Base-by-base conservation (phyloP, 2,329 filamentous ascomycete species). In the Colletotrichum camelliae region DNA sequence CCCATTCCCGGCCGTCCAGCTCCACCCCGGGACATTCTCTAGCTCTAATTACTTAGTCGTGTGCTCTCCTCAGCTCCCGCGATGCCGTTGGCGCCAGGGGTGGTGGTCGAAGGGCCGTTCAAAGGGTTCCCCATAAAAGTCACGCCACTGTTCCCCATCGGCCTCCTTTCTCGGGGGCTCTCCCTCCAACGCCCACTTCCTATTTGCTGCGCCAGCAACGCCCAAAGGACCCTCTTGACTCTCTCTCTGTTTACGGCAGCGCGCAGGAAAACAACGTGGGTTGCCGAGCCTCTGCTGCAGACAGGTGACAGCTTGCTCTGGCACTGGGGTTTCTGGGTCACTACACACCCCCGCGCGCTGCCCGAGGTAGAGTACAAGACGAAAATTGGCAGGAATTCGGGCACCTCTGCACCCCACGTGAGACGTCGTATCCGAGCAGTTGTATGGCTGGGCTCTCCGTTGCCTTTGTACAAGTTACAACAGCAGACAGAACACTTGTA, bases 141-240 rank as follows among this genome's bases (percentile, higher is more conserved):
- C 74, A 76, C 64, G 74, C 74, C 74, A 76, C 74, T 75, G 70
- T 58, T 43, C 48, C 55, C 72, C 74, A 74, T 69, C 70, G 48
- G 33, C 70, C 70, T 68, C 65, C 48, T 74, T 75, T 60, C 43
- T 69, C 64, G 57, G 60, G 52, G 27, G 21, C 24, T 21, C 18
- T 24, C 15, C 29, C 37, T 67, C 24, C 57, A 43, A 66, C 24
- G 55, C 33, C 61, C 43, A n/a, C 43, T 52, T 52, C 43, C n/a
- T 52, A 43, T 67, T 24, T 67, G 64, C 64, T 67, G 39, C 39
- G 64, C 64, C 64, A 67, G 37, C 15, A 55, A 7, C 13, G 16
- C 61, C 21, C n/a, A 18, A 21, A 64, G 61, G 31, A 16, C 58
- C 61, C 13, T 43, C 48, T 67, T 52, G n/a, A 52, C 57, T 29